Conservation (phyloP, 352 stramenopile species). For the Pythium myriotylum region DNA sequence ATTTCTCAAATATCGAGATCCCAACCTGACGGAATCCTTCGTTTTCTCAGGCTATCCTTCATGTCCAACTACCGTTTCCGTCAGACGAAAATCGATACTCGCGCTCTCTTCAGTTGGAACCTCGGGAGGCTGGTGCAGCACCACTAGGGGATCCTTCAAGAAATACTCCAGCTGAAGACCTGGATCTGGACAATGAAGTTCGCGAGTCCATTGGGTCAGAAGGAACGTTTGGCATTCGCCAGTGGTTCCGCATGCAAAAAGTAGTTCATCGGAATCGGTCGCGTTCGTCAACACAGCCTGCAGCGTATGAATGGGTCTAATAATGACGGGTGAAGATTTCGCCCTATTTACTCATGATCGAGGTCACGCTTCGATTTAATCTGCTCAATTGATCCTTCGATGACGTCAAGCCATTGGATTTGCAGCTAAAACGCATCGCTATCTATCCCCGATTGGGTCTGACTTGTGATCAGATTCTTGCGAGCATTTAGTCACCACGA, state of each 20-base stretch:
- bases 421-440: no score
- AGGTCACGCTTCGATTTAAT: neutral
- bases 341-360: no score
- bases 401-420: constrained; percentile 39
- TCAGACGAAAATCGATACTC: constrained; percentile 80
- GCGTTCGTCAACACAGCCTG: constrained; percentile 48
- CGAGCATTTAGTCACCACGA: no score
- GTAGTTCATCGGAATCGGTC: constrained; percentile 80
- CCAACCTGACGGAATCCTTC: neutral
- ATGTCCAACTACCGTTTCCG: constrained; percentile 67
- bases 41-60: constrained; percentile 49
- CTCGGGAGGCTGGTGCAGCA: constrained; percentile 64
- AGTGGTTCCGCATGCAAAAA: constrained; percentile 86
- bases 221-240: constrained; percentile 76
- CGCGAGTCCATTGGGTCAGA: constrained; percentile 75
- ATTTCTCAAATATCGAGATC: neutral
- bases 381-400: constrained; percentile 51
- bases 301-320: constrained; percentile 79
- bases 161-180: constrained; percentile 47
- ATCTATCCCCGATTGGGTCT: neutral
- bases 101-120: constrained; percentile 74
- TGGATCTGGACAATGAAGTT: constrained; percentile 82
- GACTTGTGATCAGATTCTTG: no score
- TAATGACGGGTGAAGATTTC: neutral
- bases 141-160: constrained; percentile 62